These are phyloP conservation scores for Corrigiola litoralis DNA, from an alignment of 179 eudicot species.

Conservation along the genomic window DNA sequence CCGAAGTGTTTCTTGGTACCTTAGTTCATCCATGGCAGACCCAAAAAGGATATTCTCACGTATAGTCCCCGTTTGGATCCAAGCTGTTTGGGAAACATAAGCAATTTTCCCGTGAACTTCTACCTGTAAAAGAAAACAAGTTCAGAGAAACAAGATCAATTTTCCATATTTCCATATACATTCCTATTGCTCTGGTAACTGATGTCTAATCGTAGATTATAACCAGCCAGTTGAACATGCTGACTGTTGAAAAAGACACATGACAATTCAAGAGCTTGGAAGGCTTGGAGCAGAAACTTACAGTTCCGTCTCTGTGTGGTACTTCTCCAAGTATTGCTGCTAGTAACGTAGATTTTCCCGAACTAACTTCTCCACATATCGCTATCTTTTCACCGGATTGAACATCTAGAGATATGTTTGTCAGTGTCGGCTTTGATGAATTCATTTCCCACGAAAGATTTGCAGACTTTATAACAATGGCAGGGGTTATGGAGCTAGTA, in stretches of 20 bases:
- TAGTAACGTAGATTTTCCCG: slow-evolving; percentile 60
- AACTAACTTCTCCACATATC: slow-evolving; percentile 58
- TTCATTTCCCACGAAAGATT: background rate
- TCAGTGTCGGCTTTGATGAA: background rate
- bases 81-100: too few species aligned
- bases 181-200: too few species aligned
- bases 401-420: slow-evolving; percentile 21
- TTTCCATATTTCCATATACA: too few species aligned
- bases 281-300: too few species aligned
- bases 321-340: slow-evolving; percentile 78
- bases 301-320: slow-evolving; percentile 46
- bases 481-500: background rate
- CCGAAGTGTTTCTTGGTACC: too few species aligned
- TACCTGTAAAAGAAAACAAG: slow-evolving; percentile 30
- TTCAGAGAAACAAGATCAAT: too few species aligned
- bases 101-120: slow-evolving; percentile 60
- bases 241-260: too few species aligned
- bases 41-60: slow-evolving; percentile 72
- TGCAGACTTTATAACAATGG: background rate
- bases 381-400: slow-evolving; percentile 44
- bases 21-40: slow-evolving; percentile 41
- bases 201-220: too few species aligned
- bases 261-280: too few species aligned
- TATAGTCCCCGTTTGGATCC: slow-evolving; percentile 83
- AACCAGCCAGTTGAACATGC: too few species aligned